These are phyloP conservation scores for Ceratocystis huliohia DNA, from an alignment of 2,329 filamentous ascomycete species.

Conservation along the genomic window DNA sequence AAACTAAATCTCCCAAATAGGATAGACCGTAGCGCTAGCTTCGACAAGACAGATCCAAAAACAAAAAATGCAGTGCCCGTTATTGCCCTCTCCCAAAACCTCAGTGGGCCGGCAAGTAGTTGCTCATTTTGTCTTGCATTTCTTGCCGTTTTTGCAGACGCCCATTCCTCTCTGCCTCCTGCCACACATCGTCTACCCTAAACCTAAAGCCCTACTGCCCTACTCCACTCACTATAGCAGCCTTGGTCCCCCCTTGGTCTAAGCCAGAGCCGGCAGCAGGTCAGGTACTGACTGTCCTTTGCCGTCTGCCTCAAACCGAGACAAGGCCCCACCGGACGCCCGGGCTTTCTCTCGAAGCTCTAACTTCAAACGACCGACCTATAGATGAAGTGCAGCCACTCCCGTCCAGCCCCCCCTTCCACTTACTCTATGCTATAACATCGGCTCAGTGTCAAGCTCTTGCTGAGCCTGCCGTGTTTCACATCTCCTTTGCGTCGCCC, in stretches of 20 bases:
- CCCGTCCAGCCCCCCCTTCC: neutral
- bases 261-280: neutral
- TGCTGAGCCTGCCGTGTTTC: neutral
- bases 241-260: neutral
- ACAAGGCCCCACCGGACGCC: slow-evolving; percentile 6
- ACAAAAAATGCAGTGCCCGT: neutral
- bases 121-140: neutral
- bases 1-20: slow-evolving; percentile 2
- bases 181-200: neutral
- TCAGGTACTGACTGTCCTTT: neutral
- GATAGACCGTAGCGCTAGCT: neutral
- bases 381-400: neutral
- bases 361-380: neutral
- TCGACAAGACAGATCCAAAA: neutral
- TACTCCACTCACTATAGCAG: neutral
- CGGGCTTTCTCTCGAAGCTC: slow-evolving; percentile 1
- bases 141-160: neutral
- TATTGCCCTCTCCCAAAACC: neutral
- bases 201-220: neutral
- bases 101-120: no score
- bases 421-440: neutral
- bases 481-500: neutral
- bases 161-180: neutral
- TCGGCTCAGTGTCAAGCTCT: neutral
- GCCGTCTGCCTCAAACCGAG: slow-evolving; percentile 7